A percentile compares a stretch with the other conserved stretches of the same genome.
phyloP scores from a whole-genome alignment of 1,139 yeast species.

The Debaryomyces robertsiae region DNA sequence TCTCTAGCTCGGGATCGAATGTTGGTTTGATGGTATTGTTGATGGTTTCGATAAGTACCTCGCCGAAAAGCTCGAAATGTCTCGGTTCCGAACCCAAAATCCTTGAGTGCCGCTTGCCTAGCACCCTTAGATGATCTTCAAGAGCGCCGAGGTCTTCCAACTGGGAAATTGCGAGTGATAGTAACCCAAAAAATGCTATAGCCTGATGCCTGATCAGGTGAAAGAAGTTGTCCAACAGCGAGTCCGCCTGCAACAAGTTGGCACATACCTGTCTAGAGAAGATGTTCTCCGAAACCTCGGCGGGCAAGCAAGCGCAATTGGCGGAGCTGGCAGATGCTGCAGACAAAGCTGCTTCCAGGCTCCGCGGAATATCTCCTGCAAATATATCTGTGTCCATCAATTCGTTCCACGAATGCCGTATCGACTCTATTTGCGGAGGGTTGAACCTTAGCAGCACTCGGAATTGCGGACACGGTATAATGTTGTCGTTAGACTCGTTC shows the following conservation, averaged over 20 bases:
- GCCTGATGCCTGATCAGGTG: constrained; percentile 75
- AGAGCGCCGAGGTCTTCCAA: constrained; percentile 43
- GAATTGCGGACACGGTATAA: constrained; percentile 13
- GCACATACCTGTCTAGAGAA: constrained; percentile 66
- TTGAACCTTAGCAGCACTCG: constrained; percentile 32
- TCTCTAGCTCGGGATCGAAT: constrained; percentile 54
- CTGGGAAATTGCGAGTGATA: constrained; percentile 59
- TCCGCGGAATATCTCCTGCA: constrained; percentile 14
- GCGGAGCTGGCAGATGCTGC: constrained; percentile 22
- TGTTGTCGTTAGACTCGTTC: too few relatives aligned
- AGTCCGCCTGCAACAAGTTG: constrained; percentile 56
- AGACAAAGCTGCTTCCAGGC: constrained; percentile 13
- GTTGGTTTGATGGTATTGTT: constrained; percentile 56
- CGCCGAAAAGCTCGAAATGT: constrained; percentile 78
- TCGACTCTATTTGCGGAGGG: constrained; percentile 32
- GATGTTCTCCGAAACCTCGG: not conserved
- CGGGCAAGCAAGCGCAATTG: constrained; percentile 47
- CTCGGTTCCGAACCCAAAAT: constrained; percentile 73
- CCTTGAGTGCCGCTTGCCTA: constrained; percentile 78
- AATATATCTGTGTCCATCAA: constrained; percentile 28
- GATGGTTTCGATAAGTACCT: constrained; percentile 70
- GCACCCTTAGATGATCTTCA: constrained; percentile 60
- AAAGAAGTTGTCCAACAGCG: constrained; percentile 55
- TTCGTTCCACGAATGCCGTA: constrained; percentile 48
- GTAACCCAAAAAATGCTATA: constrained; percentile 77